Evolutionary conservation across 495 filamentous ascomycete species (phyloP).

Genomic region (Annulohypoxylon moriforme): DNA sequence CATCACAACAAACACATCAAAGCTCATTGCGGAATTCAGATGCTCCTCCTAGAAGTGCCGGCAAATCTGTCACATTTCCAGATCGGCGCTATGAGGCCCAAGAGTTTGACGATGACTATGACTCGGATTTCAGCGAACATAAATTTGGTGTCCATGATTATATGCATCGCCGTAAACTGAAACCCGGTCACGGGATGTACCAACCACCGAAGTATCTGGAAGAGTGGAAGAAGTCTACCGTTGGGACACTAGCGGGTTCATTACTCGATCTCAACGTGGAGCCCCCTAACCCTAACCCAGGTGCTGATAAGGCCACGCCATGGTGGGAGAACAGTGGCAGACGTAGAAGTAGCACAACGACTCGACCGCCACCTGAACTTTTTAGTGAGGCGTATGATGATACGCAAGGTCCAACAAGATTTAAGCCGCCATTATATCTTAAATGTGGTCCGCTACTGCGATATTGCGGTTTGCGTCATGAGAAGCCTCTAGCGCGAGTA

Average conservation of each 20-base stretch:
- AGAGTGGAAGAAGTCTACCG: conserved; percentile 68
- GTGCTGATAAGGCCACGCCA: conserved; percentile 55
- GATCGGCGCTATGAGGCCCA: conserved; percentile 39
- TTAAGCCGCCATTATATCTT: conserved; percentile 84
- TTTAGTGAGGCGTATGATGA: conserved; percentile 65
- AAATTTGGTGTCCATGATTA: conserved; percentile 59
- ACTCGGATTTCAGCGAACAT: conserved; percentile 42
- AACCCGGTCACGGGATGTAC: conserved; percentile 58
- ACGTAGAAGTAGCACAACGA: conserved; percentile 52
- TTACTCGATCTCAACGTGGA: conserved; percentile 60
- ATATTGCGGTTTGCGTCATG: conserved; percentile 81
- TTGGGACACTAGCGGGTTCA: conserved; percentile 61
- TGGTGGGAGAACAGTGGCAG: conserved; percentile 66
- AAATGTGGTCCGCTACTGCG: conserved; percentile 91
- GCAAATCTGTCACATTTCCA: conserved; percentile 49
- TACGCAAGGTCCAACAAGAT: conserved; percentile 69
- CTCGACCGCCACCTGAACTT: conserved; percentile 56
- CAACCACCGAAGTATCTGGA: conserved; percentile 61
- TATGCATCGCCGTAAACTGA: conserved; percentile 54
- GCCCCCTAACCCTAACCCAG: conserved; percentile 36
- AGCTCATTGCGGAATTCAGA: conserved; percentile 28
- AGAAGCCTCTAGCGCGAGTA: conserved; percentile 52
- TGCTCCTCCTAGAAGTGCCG: conserved; percentile 22
- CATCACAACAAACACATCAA: conserved; percentile 28
- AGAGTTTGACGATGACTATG: conserved; percentile 32